Evolutionary conservation across 306 rosid genomes (phyloP), one percentile per base, ranked within the genome.

Genomic region (Quercus glauca): DNA sequence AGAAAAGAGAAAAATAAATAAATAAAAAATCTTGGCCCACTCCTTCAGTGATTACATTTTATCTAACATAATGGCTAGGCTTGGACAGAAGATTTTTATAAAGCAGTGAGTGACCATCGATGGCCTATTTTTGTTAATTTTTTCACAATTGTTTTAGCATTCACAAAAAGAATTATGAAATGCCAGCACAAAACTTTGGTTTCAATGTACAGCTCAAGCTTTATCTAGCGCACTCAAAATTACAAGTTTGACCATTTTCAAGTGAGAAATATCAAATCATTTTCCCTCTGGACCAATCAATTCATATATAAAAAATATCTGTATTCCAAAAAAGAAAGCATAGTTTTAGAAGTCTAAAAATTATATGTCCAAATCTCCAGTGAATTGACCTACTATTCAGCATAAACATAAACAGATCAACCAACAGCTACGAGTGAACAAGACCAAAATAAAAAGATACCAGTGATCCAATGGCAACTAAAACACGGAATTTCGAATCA

Each of bases 391-490:
- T 17, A 67, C 15, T n/a, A 5, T 33, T 45, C 35, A 5, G 23
- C 52, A 35, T 19, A 67, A 33, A 67, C 43, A 31, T 25, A n/a
- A 65, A 67, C 29, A 58, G 21, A 60, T 49, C 26, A 68, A 58
- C 52, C 53, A 73, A 21, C 49, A 67, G 21, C 75, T 19, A 18
- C 53, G 21, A 17, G 37, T 74, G 18, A 11, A 18, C 63, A 55
- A 31, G 2, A 26, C 20, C 61, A 77, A 57, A 72, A 58, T 76
- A 18, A 1, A 58, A 51, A 55, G 19, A 76, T 86, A 95, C 99
- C 99, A 95, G 81, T 51, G 99, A 90, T 83, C 99, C 99, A 79
- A 91, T 91, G 69, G 99, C 99, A 82, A 95, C 98, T 80, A 95
- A 86, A 77, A 92, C 93, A 70, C 98, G 94, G 77, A 87, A 95